phyloP scores from a whole-genome alignment of 2,329 filamentous ascomycete species.

The Xylaria sp. region DNA sequence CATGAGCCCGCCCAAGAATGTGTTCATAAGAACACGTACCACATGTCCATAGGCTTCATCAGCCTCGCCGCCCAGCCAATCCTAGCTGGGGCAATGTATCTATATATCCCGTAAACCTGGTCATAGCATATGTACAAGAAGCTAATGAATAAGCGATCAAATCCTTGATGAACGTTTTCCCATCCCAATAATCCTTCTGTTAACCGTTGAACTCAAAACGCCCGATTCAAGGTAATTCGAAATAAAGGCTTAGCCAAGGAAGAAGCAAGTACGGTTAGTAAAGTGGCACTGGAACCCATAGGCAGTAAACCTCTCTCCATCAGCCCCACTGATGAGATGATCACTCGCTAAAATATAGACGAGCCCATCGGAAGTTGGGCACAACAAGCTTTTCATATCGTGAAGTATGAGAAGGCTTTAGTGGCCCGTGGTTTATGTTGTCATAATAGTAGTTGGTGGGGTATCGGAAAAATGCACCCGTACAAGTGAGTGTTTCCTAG shows the following conservation, averaged over 20 bases:
- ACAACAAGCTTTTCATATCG: background rate
- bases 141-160: background rate
- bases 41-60: background rate
- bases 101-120: conserved; percentile 16
- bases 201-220: background rate
- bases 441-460: conserved; percentile 40
- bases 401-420: background rate
- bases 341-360: background rate
- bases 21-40: conserved; percentile 14
- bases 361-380: background rate
- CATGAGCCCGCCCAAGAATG: conserved; percentile 16
- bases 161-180: background rate
- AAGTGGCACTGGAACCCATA: background rate
- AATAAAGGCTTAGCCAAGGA: background rate
- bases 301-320: background rate
- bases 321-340: background rate
- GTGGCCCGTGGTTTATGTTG: conserved; percentile 29
- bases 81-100: background rate
- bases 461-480: conserved; percentile 43
- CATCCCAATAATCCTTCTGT: background rate
- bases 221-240: background rate
- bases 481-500: conserved; percentile 38
- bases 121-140: conserved; percentile 12
- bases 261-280: background rate
- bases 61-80: background rate